These are phyloP conservation scores for Heliamphora exappendiculata DNA, from an alignment of 148 eudicot genomes.

Conservation along the genomic window DNA sequence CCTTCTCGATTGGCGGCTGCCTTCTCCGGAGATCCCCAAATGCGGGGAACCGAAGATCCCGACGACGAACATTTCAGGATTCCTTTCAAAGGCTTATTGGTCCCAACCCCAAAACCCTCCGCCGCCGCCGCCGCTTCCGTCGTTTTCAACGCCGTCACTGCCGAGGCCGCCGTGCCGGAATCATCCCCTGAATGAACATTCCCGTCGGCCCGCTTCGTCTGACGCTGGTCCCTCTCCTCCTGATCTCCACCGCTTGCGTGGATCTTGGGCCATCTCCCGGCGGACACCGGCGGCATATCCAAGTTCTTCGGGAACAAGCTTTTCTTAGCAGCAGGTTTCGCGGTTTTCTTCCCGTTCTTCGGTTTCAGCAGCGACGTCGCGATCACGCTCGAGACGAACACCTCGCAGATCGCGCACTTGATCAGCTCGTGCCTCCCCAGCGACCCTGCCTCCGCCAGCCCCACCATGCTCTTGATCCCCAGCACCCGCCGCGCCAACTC, in stretches of 20 bases:
- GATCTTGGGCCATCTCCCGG: constrained; percentile 28
- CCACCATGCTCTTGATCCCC: constrained; percentile 32
- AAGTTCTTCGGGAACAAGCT: constrained; percentile 17
- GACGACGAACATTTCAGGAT: constrained; percentile 33
- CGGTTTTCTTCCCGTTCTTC: background rate
- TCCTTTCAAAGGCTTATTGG: constrained; percentile 27
- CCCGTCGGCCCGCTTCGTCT: background rate
- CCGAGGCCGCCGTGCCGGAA: background rate
- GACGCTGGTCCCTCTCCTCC: background rate
- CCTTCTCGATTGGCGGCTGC: constrained; percentile 16
- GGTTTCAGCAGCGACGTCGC: constrained; percentile 20
- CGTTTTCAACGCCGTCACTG: too few relatives aligned
- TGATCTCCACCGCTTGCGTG: constrained; percentile 1
- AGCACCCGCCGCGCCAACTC: constrained; percentile 31
- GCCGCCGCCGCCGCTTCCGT: background rate
- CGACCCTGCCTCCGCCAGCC: constrained; percentile 23
- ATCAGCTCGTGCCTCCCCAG: constrained; percentile 27
- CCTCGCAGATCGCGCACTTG: constrained; percentile 33
- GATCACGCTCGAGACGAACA: constrained; percentile 26
- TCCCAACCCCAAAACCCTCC: too few relatives aligned
- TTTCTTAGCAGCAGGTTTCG: constrained; percentile 9
- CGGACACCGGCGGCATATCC: constrained; percentile 11
- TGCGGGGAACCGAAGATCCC: background rate
- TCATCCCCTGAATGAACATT: constrained; percentile 1
- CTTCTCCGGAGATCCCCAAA: constrained; percentile 10